phyloP scores from a whole-genome alignment of 768 basidiomycete species.

The Leccinum fibrillosum region DNA sequence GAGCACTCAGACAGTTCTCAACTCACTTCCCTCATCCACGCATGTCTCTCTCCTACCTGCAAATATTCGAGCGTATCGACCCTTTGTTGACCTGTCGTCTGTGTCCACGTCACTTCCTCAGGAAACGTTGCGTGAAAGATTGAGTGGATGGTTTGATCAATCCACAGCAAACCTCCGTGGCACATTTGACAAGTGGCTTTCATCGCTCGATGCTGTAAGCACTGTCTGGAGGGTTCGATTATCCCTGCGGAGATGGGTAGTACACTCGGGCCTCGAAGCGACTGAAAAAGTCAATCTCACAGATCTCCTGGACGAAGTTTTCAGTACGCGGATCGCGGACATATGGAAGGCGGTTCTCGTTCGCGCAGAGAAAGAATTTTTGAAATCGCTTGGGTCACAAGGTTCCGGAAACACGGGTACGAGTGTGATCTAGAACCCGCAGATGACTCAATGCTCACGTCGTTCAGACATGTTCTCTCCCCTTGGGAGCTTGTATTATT shows the following conservation, averaged over 20 bases:
- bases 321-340: constrained; percentile 47
- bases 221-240: constrained; percentile 72
- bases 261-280: constrained; percentile 40
- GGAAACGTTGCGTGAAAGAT: constrained; percentile 40
- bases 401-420: constrained; percentile 17
- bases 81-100: constrained; percentile 74
- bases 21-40: constrained; percentile 75
- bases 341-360: constrained; percentile 58
- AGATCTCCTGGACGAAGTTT: constrained; percentile 50
- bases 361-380: constrained; percentile 45
- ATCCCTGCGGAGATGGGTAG: constrained; percentile 47
- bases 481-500: constrained; percentile 53
- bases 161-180: constrained; percentile 44
- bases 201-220: constrained; percentile 52
- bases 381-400: constrained; percentile 35
- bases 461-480: constrained; percentile 46
- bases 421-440: constrained; percentile 1
- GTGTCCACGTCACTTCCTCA: constrained; percentile 50
- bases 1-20: constrained; percentile 65
- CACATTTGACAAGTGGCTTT: constrained; percentile 55
- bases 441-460: constrained; percentile 10
- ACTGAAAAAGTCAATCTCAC: constrained; percentile 46
- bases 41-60: constrained; percentile 76
- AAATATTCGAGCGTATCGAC: constrained; percentile 73
- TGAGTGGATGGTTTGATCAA: constrained; percentile 63